Evolutionary conservation across 441 rosid genomes (phyloP), one percentile per base, ranked within the genome.

Genomic region (Syzygium malaccense): DNA sequence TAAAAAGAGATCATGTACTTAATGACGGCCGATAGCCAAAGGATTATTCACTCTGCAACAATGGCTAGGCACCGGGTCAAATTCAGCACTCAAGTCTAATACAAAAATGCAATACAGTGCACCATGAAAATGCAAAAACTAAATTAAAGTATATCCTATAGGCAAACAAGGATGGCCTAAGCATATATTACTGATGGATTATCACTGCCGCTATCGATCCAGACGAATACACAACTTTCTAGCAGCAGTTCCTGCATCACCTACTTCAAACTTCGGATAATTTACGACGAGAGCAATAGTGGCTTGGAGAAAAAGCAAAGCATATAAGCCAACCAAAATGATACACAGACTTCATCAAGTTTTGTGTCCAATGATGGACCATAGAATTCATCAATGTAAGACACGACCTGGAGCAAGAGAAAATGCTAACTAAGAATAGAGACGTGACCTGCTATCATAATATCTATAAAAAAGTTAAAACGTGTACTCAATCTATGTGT

Each of bases 171-270:
- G 66, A 60, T 60, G 66, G 66, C 32, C 66, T 7, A 28, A n/a
- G 17, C 66, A 28, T 26, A 28, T 60, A 26, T 28, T 60, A n/a
- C 32, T 60, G 28, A 5, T 12, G 17, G 32, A 60, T 60, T 28
- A 17, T n/a, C 66, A 28, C 66, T 0, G 3, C 28, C 66, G 64
- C 66, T 60, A 1, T 13, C 0, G 5, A 60, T 1, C 66, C 17
- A 60, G 30, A 60, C 30, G 15, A 7, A 60, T 26, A 60, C 7
- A 5, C 26, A 12, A n/a, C 17, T 3, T 60, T 60, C 32, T 60
- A 28, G 66, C 32, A 12, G 66, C 66, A n/a, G 11, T 58, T 14
- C 66, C 30, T 60, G 28, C 66, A 13, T 26, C 66, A 12, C 66
- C 66, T 13, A 60, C 66, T 60, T 60, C 30, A 60, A 28, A 28